Evolutionary conservation across 2,329 filamentous ascomycete species (phyloP).

Genomic region (Arthrobotrys iridis): DNA sequence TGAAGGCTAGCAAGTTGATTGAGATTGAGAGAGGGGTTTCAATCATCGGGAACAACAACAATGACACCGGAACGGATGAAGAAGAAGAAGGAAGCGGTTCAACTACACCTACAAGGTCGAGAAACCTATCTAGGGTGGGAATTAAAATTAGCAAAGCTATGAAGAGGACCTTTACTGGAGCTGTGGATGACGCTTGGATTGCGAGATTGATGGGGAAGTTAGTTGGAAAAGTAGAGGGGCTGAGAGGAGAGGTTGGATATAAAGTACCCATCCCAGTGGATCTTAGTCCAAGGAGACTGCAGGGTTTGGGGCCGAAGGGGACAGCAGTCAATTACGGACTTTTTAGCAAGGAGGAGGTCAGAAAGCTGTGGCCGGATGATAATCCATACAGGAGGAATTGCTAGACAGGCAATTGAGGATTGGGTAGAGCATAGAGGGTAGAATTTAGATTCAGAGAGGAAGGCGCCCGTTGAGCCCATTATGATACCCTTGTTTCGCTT

Average conservation of each 20-base stretch:
- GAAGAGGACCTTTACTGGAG: slow-evolving; percentile 63
- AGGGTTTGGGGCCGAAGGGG: slow-evolving; percentile 45
- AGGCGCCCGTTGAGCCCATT: neutral
- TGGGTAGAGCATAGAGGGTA: neutral
- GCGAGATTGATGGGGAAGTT: slow-evolving; percentile 67
- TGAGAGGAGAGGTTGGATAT: slow-evolving; percentile 67
- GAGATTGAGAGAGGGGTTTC: slow-evolving; percentile 65
- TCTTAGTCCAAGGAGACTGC: slow-evolving; percentile 59
- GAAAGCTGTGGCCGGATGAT: slow-evolving; percentile 35
- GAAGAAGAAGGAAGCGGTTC: neutral
- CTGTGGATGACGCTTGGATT: slow-evolving; percentile 69
- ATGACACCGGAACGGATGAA: neutral
- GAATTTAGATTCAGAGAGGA: neutral
- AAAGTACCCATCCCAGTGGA: slow-evolving; percentile 64
- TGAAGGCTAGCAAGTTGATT: slow-evolving; percentile 70
- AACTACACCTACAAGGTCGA: slow-evolving; percentile 51
- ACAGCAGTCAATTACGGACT: slow-evolving; percentile 42
- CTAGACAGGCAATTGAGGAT: neutral
- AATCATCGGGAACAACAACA: slow-evolving; percentile 56
- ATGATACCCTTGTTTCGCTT: slow-evolving; percentile 11
- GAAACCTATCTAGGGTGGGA: slow-evolving; percentile 57
- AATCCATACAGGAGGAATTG: slow-evolving; percentile 43
- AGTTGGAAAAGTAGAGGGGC: slow-evolving; percentile 65
- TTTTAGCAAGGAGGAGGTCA: slow-evolving; percentile 26
- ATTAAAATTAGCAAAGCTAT: slow-evolving; percentile 64